Conservation (phyloP, 305 asterid species). For the Andrographis paniculata region DNA sequence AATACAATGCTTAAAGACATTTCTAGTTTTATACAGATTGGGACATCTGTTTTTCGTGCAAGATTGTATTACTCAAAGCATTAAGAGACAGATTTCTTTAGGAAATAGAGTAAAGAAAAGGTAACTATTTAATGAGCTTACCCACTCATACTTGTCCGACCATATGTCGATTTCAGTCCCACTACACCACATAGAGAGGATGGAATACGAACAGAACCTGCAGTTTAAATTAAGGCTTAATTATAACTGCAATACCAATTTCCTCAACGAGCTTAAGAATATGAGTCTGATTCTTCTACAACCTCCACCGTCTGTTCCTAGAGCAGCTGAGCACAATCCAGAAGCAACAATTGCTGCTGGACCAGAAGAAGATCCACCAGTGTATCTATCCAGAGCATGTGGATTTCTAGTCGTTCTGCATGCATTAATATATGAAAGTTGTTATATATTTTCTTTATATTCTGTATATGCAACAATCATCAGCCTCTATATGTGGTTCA, state of each 20-base stretch:
- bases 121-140: conserved; percentile 24
- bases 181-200: conserved; percentile 94
- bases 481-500: background rate
- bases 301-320: conserved; percentile 99
- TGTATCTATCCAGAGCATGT: conserved; percentile 86
- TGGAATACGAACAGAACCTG: conserved; percentile 97
- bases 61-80: conserved; percentile 2
- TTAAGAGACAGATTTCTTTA: conserved; percentile 10
- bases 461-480: background rate
- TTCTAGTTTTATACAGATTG: background rate
- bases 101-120: conserved; percentile 13
- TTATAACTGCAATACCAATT: conserved; percentile 2
- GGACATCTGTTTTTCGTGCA: background rate
- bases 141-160: conserved; percentile 83
- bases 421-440: conserved; percentile 1
- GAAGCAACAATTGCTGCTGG: conserved; percentile 97
- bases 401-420: conserved; percentile 97
- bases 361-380: conserved; percentile 98
- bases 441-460: too few relatives aligned
- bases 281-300: conserved; percentile 26
- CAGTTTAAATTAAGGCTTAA: conserved; percentile 21
- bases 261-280: conserved; percentile 10
- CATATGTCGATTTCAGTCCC: conserved; percentile 92
- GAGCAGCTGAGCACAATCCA: conserved; percentile 93
- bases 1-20: too few relatives aligned